Conservation (phyloP, 2,329 filamentous ascomycete species). For the Xylariaceae sp. region DNA sequence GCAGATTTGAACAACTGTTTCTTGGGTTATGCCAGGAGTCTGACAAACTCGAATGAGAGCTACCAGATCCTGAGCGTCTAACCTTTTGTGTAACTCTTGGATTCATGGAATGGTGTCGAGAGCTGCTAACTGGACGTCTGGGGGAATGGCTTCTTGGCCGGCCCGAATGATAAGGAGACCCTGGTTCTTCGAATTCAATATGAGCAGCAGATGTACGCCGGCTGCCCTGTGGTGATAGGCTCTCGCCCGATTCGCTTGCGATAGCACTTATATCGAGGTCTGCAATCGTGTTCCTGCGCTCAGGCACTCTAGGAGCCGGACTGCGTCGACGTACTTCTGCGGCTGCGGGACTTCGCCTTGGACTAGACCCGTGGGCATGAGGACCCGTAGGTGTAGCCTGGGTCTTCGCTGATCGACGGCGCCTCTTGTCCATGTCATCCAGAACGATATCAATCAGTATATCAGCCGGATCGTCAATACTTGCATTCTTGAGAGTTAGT, state of each 20-base stretch:
- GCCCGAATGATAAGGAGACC: conserved; percentile 39
- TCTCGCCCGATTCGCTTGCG: conserved; percentile 45
- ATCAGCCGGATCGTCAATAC: conserved; percentile 84
- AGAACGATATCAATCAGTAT: conserved; percentile 88
- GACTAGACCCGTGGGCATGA: conserved; percentile 54
- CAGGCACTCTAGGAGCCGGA: conserved; percentile 61
- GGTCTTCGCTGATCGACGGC: conserved; percentile 79
- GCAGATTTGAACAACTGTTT: conserved; percentile 73
- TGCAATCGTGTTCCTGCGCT: conserved; percentile 41
- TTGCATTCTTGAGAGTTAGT: conserved; percentile 79
- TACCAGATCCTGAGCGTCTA: conserved; percentile 82
- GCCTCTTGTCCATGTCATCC: conserved; percentile 91
- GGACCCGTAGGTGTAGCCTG: conserved; percentile 73
- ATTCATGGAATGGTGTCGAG: conserved; percentile 65
- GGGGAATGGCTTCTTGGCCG: conserved; percentile 76
- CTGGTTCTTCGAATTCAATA: conserved; percentile 44
- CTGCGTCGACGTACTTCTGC: conserved; percentile 59
- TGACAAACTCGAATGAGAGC: conserved; percentile 76
- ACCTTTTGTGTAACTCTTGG: conserved; percentile 67
- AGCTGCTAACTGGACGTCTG: conserved; percentile 66
- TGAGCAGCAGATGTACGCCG: conserved; percentile 42
- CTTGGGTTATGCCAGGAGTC: conserved; percentile 59
- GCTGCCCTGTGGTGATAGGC: conserved; percentile 31
- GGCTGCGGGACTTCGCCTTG: conserved; percentile 57
- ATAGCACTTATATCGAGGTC: conserved; percentile 56